These are phyloP conservation scores for Claviceps quebecensis DNA, from an alignment of 2,329 filamentous ascomycete species.

Conservation along the genomic window DNA sequence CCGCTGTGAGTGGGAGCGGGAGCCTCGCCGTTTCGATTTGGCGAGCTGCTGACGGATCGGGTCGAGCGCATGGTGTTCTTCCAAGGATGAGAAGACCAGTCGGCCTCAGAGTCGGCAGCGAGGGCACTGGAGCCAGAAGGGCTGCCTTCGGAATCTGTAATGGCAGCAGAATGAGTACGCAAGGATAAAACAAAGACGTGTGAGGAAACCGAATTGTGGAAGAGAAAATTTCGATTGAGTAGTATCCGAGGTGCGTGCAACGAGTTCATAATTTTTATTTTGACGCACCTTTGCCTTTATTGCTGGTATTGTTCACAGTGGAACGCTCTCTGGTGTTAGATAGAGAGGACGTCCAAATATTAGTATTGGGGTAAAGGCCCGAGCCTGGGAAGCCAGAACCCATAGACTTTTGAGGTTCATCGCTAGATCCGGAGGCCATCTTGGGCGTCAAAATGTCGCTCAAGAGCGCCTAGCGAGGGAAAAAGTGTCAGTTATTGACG, in stretches of 20 bases:
- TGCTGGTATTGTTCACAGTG: constrained; percentile 14
- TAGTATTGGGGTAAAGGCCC: constrained; percentile 21
- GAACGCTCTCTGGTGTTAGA: constrained; percentile 28
- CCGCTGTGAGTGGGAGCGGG: constrained; percentile 30
- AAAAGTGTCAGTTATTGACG: constrained; percentile 10
- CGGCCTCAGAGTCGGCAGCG: constrained; percentile 53
- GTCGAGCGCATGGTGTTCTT: constrained; percentile 32
- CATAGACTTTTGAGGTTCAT: constrained; percentile 19
- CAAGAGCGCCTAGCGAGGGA: constrained; percentile 18
- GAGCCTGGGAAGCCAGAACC: constrained; percentile 25
- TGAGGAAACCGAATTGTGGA: not conserved
- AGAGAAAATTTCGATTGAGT: not conserved
- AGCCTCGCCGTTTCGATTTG: constrained; percentile 37
- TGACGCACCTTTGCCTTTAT: constrained; percentile 38
- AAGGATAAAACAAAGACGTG: constrained; percentile 6
- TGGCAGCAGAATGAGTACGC: not conserved
- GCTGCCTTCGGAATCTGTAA: constrained; percentile 16
- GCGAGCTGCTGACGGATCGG: constrained; percentile 41
- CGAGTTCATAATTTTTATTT: not conserved
- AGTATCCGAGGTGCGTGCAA: not conserved
- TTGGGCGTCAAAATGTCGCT: constrained; percentile 24
- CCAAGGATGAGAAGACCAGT: constrained; percentile 50
- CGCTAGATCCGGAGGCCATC: constrained; percentile 20
- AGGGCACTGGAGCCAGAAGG: constrained; percentile 58
- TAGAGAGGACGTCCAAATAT: constrained; percentile 26